Evolutionary conservation across 2,329 filamentous ascomycete genomes (phyloP), one percentile per base, ranked within the genome.

Genomic region (Aaosphaeria arxii): DNA sequence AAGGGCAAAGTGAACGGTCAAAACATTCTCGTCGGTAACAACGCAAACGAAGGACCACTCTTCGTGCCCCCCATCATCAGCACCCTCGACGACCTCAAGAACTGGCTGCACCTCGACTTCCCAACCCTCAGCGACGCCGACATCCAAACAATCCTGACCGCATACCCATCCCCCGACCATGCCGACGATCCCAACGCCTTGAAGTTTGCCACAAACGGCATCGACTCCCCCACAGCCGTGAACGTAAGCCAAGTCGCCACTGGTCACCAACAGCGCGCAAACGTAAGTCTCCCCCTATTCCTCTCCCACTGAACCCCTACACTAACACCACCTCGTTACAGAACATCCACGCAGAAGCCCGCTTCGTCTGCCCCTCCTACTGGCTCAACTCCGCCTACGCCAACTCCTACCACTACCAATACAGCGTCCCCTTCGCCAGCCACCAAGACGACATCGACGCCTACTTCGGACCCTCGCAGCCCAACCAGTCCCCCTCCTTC

Each of bases 351-450:
- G 78, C 75, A 40, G 81, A 84, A 61, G 70, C 74, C 1, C 78
- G 77, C 2, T 82, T 83, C 50, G 70, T 77, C 42, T 84, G 81
- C 57, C 76, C 80, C 0, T 73, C 75, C 0, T 82, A 83, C 62
- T 83, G 79, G 80, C 64, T 82, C 48, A 74, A 75, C 3, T 68
- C 74, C 31, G 78, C 77, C 4, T 82, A 59, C 50, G 43, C 41
- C 5, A 33, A 42, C 36, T 48, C 46, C n/a, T 61, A 53, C 48
- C 53, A 56, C 24, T 60, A 58, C 46, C 55, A 60, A 45, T 63
- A 58, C 53, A 55, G 50, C 4, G 46, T 59, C 11, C 56, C 61
- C 6, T 51, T 48, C 7, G 58, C 53, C 7, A 38, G 45, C 5
- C 61, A 65, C 44, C 52, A 41, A 11, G 41, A 42, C 7, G 62